A percentile compares a stretch with the other conserved stretches of the same genome.
These are phyloP conservation scores for Acmispon strigosus DNA, from an alignment of 306 rosid species.

Conservation along the genomic window DNA sequence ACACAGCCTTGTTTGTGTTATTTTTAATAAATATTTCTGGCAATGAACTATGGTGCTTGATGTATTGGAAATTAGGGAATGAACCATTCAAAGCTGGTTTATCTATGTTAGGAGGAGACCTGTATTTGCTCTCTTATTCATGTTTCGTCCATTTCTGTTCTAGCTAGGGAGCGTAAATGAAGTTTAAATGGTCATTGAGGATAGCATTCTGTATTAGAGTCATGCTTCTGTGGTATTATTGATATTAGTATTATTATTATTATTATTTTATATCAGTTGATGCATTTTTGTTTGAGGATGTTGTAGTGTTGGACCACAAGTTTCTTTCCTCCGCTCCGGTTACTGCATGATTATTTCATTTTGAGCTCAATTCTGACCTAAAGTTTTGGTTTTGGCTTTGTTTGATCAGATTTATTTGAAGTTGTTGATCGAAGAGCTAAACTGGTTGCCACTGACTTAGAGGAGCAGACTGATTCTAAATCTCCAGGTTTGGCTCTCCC, in stretches of 20 bases:
- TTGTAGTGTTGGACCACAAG: not conserved
- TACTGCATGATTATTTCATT: not conserved
- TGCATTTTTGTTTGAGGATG: slow-evolving; percentile 7
- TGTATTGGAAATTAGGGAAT: slow-evolving; percentile 7
- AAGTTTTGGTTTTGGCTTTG: not conserved
- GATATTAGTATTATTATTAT: too few species aligned
- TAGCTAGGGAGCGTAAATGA: not conserved
- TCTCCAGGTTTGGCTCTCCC: slow-evolving; percentile 56
- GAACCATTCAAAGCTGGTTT: not conserved
- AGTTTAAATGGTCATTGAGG: too few species aligned
- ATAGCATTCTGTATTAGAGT: too few species aligned
- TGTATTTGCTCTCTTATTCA: not conserved
- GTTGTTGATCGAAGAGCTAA: slow-evolving; percentile 95
- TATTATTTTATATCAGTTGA: not conserved
- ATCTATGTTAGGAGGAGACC: not conserved
- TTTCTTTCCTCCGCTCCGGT: not conserved
- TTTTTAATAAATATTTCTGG: not conserved
- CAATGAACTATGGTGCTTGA: not conserved
- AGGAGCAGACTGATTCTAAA: slow-evolving; percentile 62
- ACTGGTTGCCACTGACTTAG: slow-evolving; percentile 71
- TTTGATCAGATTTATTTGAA: slow-evolving; percentile 66
- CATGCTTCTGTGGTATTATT: too few species aligned
- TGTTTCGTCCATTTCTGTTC: not conserved
- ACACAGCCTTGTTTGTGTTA: not conserved
- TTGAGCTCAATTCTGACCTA: not conserved